Base-by-base conservation (phyloP, 768 basidiomycete genomes). In the Amanita rimosa region DNA sequence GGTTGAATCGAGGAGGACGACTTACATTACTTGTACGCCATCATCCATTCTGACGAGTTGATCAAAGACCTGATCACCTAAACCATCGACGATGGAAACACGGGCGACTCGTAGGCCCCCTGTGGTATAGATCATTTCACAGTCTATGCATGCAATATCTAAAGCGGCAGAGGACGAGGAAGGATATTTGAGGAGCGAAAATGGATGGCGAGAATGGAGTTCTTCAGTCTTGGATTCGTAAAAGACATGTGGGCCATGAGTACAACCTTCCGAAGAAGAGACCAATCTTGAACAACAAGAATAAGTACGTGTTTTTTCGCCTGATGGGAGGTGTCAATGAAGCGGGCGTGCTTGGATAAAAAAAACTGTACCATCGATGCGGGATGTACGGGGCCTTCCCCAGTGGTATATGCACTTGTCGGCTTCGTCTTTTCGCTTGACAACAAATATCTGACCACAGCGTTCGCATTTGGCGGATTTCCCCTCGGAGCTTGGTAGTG, bases 121-220 rank as follows among this genome's bases (percentile, higher is more conserved):
- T 0, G 94, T 97, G 0, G 91, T 87, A 66, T 94, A 92, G 7
- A 97, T 73, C 88, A 98, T 92, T 65, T 99, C 96, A 60, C 96
- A 98, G 62, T 99, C 96, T 44, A 98, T 69, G 0, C 90, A 90
- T 4, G 83, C 87, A 3, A 97, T 76, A 49, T 93, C 87, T 39
- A 90, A 66, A 1, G 75, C 68, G 1, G 57, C 56, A 16, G 53
- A 58, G 13, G 54, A 39, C 9, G 57, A 27, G 37, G 62, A 53
- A 6, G 65, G 51, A 4, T 64, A 50, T 9, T 58, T 59, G 43
- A 69, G 60, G 46, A 57, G 63, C 39, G 90, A 78, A 64, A 93
- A 96, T 0, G 83, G 63, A 49, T 89, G 79, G 14, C 91, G 79
- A 4, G 73, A 61, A 62, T 95, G 92, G 5, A 95, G 71, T 11